Conservation (phyloP, 805 yeast genomes). For the Wickerhamiella bombiphila region DNA sequence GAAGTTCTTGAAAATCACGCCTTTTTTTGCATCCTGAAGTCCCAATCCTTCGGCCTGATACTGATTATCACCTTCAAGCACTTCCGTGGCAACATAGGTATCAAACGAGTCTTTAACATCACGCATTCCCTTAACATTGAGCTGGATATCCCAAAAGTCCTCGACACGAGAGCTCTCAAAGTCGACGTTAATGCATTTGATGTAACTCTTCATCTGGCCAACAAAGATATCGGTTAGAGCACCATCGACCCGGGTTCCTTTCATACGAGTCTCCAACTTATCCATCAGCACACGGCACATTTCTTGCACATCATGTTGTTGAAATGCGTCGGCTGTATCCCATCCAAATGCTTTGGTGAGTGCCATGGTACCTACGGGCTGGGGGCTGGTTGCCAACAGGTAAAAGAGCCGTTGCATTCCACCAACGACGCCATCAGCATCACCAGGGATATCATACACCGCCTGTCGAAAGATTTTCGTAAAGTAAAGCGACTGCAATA, state of each 20-base stretch:
- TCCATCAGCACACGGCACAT: conserved; percentile 92
- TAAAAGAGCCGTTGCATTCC: conserved; percentile 84
- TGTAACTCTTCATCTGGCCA: conserved; percentile 91
- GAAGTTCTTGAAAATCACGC: conserved; percentile 78
- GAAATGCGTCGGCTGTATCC: conserved; percentile 90
- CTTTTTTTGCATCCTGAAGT: conserved; percentile 90
- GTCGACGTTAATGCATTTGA: conserved; percentile 83
- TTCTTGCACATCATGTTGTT: conserved; percentile 97
- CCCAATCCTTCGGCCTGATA: conserved; percentile 85
- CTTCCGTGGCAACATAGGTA: conserved; percentile 77
- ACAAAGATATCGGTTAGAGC: conserved; percentile 72
- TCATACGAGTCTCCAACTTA: conserved; percentile 78
- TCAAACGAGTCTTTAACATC: conserved; percentile 63
- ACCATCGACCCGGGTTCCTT: conserved; percentile 67
- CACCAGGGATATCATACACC: conserved; percentile 81
- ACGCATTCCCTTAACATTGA: conserved; percentile 74
- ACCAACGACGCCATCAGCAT: conserved; percentile 50
- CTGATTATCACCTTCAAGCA: conserved; percentile 87
- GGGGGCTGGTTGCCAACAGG: conserved; percentile 53
- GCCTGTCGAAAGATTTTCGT: conserved; percentile 70
- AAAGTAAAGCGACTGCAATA: conserved; percentile 78
- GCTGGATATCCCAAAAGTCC: conserved; percentile 96
- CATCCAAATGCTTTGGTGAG: conserved; percentile 91
- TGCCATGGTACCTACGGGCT: conserved; percentile 72
- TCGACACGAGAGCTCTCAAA: conserved; percentile 85